Evolutionary conservation across 257 asterid species (phyloP).

Genomic region (Ballota nigra): DNA sequence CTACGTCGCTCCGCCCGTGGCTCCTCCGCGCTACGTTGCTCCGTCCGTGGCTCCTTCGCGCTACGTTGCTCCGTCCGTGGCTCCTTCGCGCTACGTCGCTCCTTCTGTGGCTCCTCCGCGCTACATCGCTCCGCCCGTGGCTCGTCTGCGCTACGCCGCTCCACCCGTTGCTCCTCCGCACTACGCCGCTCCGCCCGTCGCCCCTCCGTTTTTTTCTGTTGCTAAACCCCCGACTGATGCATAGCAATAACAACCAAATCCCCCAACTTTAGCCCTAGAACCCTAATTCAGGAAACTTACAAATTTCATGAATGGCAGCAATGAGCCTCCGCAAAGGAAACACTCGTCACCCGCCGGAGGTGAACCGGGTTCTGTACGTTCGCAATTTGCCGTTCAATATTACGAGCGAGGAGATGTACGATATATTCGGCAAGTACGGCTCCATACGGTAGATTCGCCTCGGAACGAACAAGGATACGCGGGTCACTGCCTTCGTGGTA

Average conservation of each 20-base stretch:
- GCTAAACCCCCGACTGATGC: neutral
- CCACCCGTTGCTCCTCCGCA: too few species aligned
- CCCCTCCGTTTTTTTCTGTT: neutral
- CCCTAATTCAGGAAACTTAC: constrained; percentile 10
- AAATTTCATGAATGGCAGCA: too few species aligned
- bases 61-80: too few species aligned
- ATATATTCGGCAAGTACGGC: constrained; percentile 87
- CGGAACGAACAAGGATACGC: constrained; percentile 86
- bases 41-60: too few species aligned
- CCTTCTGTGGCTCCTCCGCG: too few species aligned
- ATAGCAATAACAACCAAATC: neutral
- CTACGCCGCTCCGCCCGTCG: too few species aligned
- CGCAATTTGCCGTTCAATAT: constrained; percentile 93
- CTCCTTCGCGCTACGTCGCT: too few species aligned
- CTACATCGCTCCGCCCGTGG: too few species aligned
- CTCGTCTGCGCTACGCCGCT: too few species aligned
- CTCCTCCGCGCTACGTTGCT: too few species aligned
- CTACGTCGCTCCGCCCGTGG: too few species aligned
- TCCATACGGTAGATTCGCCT: constrained; percentile 86
- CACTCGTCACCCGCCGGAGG: constrained; percentile 94
- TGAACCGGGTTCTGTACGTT: constrained; percentile 79
- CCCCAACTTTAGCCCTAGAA: constrained; percentile 20
- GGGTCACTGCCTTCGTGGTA: constrained; percentile 97
- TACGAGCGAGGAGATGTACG: constrained; percentile 97
- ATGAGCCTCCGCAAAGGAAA: constrained; percentile 78